Conservation (phyloP, 2,329 filamentous ascomycete species). For the Exophiala dermatitidis region DNA sequence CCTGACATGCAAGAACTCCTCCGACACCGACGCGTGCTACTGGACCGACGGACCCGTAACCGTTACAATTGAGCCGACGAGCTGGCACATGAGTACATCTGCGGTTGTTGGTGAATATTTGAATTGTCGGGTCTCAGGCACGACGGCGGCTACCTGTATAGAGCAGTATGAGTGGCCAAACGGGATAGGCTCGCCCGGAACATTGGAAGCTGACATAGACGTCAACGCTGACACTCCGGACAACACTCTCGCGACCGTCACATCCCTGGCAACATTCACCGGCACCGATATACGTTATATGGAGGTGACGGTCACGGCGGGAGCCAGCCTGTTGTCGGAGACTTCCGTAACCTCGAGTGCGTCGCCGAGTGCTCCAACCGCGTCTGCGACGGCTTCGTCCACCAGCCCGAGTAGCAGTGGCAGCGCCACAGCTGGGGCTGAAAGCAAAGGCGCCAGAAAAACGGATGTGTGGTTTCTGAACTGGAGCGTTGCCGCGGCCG, state of each 20-base stretch:
- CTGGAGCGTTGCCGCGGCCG: slow-evolving; percentile 6
- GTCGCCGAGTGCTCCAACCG: neutral
- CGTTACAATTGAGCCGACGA: slow-evolving; percentile 20
- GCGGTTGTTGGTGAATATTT: slow-evolving; percentile 10
- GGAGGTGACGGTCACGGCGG: slow-evolving; percentile 11
- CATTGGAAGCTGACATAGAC: neutral
- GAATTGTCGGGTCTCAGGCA: slow-evolving; percentile 21
- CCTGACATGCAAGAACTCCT: slow-evolving; percentile 14
- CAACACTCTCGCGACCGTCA: slow-evolving; percentile 10
- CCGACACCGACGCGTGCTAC: slow-evolving; percentile 15
- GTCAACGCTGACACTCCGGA: slow-evolving; percentile 5
- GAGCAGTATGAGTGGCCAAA: slow-evolving; percentile 19
- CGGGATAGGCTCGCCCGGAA: slow-evolving; percentile 8
- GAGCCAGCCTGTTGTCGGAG: neutral
- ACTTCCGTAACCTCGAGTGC: neutral
- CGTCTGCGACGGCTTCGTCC: neutral
- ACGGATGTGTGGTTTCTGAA: slow-evolving; percentile 3
- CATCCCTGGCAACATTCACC: neutral
- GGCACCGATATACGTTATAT: slow-evolving; percentile 10
- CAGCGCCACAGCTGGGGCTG: slow-evolving; percentile 1
- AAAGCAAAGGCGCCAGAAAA: slow-evolving; percentile 4
- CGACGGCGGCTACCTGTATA: slow-evolving; percentile 18
- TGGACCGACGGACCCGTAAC: slow-evolving; percentile 15
- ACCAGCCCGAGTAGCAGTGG: neutral
- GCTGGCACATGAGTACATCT: slow-evolving; percentile 10